Evolutionary conservation across 805 yeast genomes (phyloP).

Genomic region (Lipomyces japonicus): DNA sequence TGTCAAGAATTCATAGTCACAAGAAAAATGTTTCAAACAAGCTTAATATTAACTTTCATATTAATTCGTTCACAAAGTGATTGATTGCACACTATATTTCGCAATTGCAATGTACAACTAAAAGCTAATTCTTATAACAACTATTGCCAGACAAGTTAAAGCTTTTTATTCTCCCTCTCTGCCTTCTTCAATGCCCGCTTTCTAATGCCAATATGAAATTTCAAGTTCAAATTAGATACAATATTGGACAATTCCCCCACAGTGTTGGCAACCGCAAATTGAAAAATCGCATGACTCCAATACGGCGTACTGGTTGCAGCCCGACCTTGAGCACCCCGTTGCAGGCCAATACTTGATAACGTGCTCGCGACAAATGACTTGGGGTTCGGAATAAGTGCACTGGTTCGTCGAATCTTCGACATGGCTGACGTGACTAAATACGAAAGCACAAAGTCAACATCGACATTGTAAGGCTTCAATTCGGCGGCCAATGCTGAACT

Average conservation of each 20-base stretch:
- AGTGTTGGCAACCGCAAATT: slow-evolving; percentile 55
- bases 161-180: slow-evolving; percentile 37
- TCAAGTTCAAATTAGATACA: slow-evolving; percentile 64
- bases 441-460: slow-evolving; percentile 79
- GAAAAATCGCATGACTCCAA: slow-evolving; percentile 78
- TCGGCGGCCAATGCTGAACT: slow-evolving; percentile 85
- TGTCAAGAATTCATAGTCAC: too few species aligned
- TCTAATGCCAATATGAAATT: slow-evolving; percentile 78
- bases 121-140: too few species aligned
- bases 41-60: too few species aligned
- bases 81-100: too few species aligned
- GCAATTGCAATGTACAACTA: too few species aligned
- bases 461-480: slow-evolving; percentile 62
- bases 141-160: too few species aligned
- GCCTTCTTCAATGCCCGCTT: slow-evolving; percentile 76
- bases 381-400: slow-evolving; percentile 76
- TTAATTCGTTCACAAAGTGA: too few species aligned
- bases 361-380: slow-evolving; percentile 71
- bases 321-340: slow-evolving; percentile 90
- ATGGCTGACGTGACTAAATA: slow-evolving; percentile 91
- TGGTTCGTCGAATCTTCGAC: slow-evolving; percentile 84
- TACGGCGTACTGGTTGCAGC: slow-evolving; percentile 74
- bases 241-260: slow-evolving; percentile 76
- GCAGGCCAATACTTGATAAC: slow-evolving; percentile 67
- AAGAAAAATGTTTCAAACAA: too few species aligned